Evolutionary conservation across 2,329 filamentous ascomycete species (phyloP), one percentile per base, ranked within the genome.

Genomic region (Neonectria faginata): DNA sequence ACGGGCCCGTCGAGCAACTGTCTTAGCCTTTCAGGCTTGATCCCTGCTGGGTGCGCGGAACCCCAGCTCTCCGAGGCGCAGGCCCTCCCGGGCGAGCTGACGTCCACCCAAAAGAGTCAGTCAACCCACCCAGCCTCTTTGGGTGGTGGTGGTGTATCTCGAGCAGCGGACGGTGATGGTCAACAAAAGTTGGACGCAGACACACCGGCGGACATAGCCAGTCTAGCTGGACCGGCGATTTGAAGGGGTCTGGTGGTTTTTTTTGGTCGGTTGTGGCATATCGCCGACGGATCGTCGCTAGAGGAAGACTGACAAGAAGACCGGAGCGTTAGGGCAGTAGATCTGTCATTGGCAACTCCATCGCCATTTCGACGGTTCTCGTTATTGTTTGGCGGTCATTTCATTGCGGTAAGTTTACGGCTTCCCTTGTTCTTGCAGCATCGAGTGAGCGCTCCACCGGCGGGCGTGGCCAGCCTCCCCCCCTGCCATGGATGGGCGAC

Each of bases 171-270:
- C 18, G 71, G 44, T 14, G 71, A 69, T 73, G 62, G 65, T 61
- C 53, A 50, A 67, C 44, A 68, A 50, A 65, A 70, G 69, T 73
- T 73, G 68, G 62, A 64, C 64, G 53, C 50, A 68, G 60, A 65
- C 67, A 59, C 62, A 56, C 59, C 65, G 59, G 60, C 66, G 60
- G 63, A 50, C 47, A 33, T 57, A 58, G 55, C 31, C 11, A 36
- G 56, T 51, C 36, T 27, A 52, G n/a, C 47, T 53, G 48, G 31
- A 56, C n/a, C 42, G 22, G 48, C 27, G 9, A 62, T 25, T 50
- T 52, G 47, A 44, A 20, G 33, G 53, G 53, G 62, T 67, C 65
- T 56, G 65, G 47, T 67, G 64, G 60, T 55, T 62, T 12, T 12
- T 25, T 51, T 62, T 18, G 51, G 31, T 42, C 42, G 27, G 53